Evolutionary conservation across 352 stramenopile genomes (phyloP), one percentile per base, ranked within the genome.

Genomic region (Phytophthora parvispora): DNA sequence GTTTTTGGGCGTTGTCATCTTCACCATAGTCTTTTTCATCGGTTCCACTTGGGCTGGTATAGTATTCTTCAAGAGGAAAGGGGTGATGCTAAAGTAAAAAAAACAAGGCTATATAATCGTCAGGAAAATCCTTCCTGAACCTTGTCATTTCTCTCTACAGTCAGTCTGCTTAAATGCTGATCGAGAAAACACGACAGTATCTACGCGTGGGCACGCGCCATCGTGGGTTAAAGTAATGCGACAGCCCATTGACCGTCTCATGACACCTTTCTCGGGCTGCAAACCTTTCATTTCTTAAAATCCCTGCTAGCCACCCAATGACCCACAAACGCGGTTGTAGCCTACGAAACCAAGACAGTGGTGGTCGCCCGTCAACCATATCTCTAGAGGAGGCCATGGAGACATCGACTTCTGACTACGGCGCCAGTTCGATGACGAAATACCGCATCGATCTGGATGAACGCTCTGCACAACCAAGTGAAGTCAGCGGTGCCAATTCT

Each of bases 1-100:
- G 63, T 86, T 84, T 31, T 60, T 53, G 12, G 64, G 69, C 16
- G 70, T 86, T 25, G 78, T 74, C 48, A 74, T 83, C 27, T 67
- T 64, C 28, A 67, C 71, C 1, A 64, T 81, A 9, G 59, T 64
- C 28, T 42, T 85, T 29, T 66, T 83, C 40, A 48, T 86, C 60
- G 34, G 60, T 6, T 49, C 80, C 3, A 69, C 64, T 6, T 64
- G 32, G 9, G 60, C 60, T 32, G 63, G 66, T 16, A 58, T 77
- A 16, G 53, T 65, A 13, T 74, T 67, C 55, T 74, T 74, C 38
- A 74, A 69, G 36, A 18, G 57, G 29, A 75, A 79, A 29, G 72
- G 72, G 13, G 72, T 79, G 8, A 66, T 81, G 64, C 54, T 68
- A 28, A 72, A 58, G 56, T 72, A 61, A 70, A 51, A 16, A 22